Percentiles rank a stretch among this genome's conserved stretches.
Conservation (phyloP, 768 basidiomycete species). For the Mycena pura region DNA sequence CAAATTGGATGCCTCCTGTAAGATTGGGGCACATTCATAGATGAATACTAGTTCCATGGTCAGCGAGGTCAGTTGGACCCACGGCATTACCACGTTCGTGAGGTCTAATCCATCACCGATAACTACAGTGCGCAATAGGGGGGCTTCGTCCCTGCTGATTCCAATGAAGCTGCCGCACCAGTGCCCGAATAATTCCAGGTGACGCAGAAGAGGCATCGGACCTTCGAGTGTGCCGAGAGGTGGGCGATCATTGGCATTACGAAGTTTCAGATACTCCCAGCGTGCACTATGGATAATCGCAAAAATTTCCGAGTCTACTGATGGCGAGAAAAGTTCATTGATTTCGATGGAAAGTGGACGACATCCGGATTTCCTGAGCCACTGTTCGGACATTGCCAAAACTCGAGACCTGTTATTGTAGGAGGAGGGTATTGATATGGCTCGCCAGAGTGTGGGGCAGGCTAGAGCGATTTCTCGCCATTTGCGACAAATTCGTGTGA, state of each 20-base stretch:
- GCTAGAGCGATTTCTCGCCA: slow-evolving; percentile 6
- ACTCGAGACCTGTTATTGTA: background rate
- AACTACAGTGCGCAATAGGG: slow-evolving; percentile 1
- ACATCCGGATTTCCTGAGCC: slow-evolving; percentile 3
- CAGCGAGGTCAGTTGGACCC: slow-evolving; percentile 11
- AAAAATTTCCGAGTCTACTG: background rate
- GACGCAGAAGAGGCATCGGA: slow-evolving; percentile 7
- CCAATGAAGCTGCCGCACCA: background rate
- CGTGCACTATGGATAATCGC: slow-evolving; percentile 1
- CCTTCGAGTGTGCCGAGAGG: slow-evolving; percentile 5
- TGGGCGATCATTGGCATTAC: background rate
- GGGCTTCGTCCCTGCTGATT: background rate
- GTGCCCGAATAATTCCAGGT: background rate
- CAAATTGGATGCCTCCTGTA: slow-evolving; percentile 1
- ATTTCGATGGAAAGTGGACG: slow-evolving; percentile 8
- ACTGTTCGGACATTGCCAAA: slow-evolving; percentile 2
- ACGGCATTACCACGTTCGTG: background rate
- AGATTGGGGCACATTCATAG: background rate
- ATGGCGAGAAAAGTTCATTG: background rate
- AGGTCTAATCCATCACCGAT: background rate
- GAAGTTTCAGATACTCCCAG: slow-evolving; percentile 7
- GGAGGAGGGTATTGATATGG: slow-evolving; percentile 1
- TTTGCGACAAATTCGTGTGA: slow-evolving; percentile 9
- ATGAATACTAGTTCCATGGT: background rate
- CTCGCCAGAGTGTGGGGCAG: slow-evolving; percentile 6